Evolutionary conservation across 139 green algal genomes (phyloP).

Genomic region (Chlorella sp.): DNA sequence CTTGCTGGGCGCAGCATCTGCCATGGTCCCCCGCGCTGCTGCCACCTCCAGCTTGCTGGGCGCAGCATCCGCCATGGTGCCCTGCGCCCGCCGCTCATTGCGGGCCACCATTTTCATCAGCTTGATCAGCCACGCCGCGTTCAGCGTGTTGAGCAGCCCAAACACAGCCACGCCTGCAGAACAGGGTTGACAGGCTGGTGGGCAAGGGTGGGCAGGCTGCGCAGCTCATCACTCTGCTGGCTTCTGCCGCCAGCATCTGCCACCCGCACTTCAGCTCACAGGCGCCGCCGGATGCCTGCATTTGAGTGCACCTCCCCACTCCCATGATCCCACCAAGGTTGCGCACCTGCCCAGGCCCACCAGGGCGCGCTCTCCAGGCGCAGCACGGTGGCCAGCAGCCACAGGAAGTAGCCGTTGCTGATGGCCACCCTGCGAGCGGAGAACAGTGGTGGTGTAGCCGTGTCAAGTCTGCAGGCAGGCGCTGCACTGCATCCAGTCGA

Average conservation of each 20-base stretch:
- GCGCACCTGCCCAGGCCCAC: conserved; percentile 37
- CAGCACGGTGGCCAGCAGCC: conserved; percentile 11
- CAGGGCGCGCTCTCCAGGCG: not conserved
- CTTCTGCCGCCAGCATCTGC: too few species aligned
- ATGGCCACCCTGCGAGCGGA: conserved; percentile 35
- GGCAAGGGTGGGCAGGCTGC: not conserved
- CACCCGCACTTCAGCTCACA: too few species aligned
- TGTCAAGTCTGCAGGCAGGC: not conserved
- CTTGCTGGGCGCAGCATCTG: not conserved
- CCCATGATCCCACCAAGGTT: too few species aligned
- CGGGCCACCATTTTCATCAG: conserved; percentile 7
- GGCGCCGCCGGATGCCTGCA: too few species aligned
- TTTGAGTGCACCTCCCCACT: too few species aligned
- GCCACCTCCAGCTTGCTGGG: not conserved
- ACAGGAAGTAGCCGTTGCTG: conserved; percentile 22
- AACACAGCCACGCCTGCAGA: conserved; percentile 31
- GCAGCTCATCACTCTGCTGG: too few species aligned
- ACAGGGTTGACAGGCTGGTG: not conserved
- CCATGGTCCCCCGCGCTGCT: not conserved
- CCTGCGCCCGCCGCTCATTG: too few species aligned
- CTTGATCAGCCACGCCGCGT: conserved; percentile 28
- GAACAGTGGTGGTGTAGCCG: not conserved
- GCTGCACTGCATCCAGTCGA: too few species aligned
- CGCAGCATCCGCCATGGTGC: too few species aligned
- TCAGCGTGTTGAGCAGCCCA: conserved; percentile 23